Evolutionary conservation across 2,329 filamentous ascomycete genomes (phyloP), one percentile per base, ranked within the genome.

Genomic region (Helotiales sp.): DNA sequence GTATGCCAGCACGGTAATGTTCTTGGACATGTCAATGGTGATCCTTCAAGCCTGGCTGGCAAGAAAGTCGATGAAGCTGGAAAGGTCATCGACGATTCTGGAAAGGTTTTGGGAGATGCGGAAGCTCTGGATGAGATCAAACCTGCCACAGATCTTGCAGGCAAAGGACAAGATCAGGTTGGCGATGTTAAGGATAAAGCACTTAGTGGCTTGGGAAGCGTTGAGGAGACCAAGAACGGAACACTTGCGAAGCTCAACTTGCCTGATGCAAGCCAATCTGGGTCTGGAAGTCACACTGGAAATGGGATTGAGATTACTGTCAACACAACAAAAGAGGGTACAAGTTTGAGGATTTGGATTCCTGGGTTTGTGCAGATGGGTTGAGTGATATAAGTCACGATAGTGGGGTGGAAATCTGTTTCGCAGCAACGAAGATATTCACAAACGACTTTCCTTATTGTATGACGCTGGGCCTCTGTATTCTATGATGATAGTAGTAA

Each of bases 261-360:
- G 22, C 47, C 38, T 9, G 17, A 30, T 8, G 52, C 27, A n/a
- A 55, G 24, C 15, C 6, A 24, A 27, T 8, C 13, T 17, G 25
- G 29, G 10, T 38, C 25, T 5, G 46, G 47, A n/a, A 19, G 36
- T 40, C 31, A 34, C 12, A 17, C 42, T 10, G 51, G 46, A 13
- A 44, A 48, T 29, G 50, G 66, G 3, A 68, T 68, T 44, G 62
- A 67, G 58, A 68, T 68, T 38, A 60, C 53, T 7, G 60, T 68
- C 8, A 56, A 66, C 46, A 65, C 63, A n/a, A 67, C 61, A 19
- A 63, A 65, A 50, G 62, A 63, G 3, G 66, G 66, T 22, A 68
- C 63, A 13, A 65, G 56, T 25, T 54, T 68, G 8, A 66, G 61
- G 38, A 68, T 68, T 36, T 64, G 62, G 36, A 67, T 68, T 42